Evolutionary conservation across 2,329 filamentous ascomycete genomes (phyloP), one percentile per base, ranked within the genome.

Genomic region (Pseudofabraea citricarpa): DNA sequence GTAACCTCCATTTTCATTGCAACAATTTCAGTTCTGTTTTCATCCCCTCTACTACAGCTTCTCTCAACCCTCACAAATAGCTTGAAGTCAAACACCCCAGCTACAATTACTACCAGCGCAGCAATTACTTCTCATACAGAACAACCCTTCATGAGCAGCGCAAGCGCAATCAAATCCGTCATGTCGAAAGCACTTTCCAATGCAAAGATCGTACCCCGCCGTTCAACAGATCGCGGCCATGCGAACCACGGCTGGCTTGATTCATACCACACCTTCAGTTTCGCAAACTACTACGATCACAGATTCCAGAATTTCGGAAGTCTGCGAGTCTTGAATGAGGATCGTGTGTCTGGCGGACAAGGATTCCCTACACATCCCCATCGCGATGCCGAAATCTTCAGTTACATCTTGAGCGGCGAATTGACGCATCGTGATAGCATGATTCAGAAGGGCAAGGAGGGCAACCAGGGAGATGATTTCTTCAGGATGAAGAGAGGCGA

Each of bases 281-380:
- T 95, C 64, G 87, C 87, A 32, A 73, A 66, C 29, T 83, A 83
- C 67, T 56, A 58, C 42, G 55, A 75, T 59, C 83, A 85, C 2
- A 62, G 66, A 20, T 85, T 81, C 67, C 74, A 75, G 36, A 73
- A 77, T 50, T 94, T 86, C 59, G 89, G 90, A 6, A 77, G 83
- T 20, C 74, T 95, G 36, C 81, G 89, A 44, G 88, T 95, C 29
- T 81, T 95, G 57, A 95, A 95, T 59, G 89, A 95, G 69, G 89
- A 95, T 63, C 83, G 87, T 24, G 88, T 95, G 24, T 77, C 79
- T 56, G 70, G 82, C 21, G 76, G 79, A 47, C 80, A 75, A 8
- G 89, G 89, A 4, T 95, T 95, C 67, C 87, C 88, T 4, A 90
- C 87, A 0, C 90, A 95, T 61, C 81, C 81, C 20, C 90, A 95